Evolutionary conservation across 1,284 basidiomycete genomes (phyloP), one percentile per base, ranked within the genome.

Genomic region (Ganoderma boninense): DNA sequence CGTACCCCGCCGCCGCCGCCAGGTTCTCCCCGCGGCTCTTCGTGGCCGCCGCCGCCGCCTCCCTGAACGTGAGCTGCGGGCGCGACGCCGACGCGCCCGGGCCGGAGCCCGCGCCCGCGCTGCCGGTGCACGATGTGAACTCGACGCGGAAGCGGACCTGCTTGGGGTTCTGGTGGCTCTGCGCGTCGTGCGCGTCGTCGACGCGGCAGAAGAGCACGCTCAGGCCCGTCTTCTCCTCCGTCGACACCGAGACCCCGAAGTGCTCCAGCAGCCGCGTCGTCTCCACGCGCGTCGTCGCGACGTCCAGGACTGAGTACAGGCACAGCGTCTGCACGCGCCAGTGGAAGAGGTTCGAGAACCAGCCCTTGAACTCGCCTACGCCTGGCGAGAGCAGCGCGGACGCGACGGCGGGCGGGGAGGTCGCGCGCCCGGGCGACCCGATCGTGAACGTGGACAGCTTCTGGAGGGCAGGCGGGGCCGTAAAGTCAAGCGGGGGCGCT

Each of bases 331-430:
- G 87, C 43, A 84, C 83, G 73, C 89, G 90, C 92, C 92, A 93
- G 78, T 87, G 90, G 83, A 94, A 94, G 44, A 94, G 82, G 74
- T 90, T 93, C 10, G 92, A 92, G 78, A 94, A 92, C 92, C 92
- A 94, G 56, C 92, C 93, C 77, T 92, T 92, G 80, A 94, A 90
- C 78, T 94, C 92, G 71, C 91, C 89, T n/a, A 92, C 89, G n/a
- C 87, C 86, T 0, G 86, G 85, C 4, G 85, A 87, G 29, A 81
- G 81, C 32, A 81, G 81, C 23, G 73, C 73, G 18, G 68, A 62
- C 20, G 70, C 73, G 49, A 26, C 49, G 1, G 49, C 49, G 32
- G 77, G 78, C 46, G 69, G 78, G 8, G 77, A 76, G 2, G 40
- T 62, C 60, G 40, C 23, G 26, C 60, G 60, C 8, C 38, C 40